phyloP scores from a whole-genome alignment of 331 rosid genomes.

The Pyrus hybrid region DNA sequence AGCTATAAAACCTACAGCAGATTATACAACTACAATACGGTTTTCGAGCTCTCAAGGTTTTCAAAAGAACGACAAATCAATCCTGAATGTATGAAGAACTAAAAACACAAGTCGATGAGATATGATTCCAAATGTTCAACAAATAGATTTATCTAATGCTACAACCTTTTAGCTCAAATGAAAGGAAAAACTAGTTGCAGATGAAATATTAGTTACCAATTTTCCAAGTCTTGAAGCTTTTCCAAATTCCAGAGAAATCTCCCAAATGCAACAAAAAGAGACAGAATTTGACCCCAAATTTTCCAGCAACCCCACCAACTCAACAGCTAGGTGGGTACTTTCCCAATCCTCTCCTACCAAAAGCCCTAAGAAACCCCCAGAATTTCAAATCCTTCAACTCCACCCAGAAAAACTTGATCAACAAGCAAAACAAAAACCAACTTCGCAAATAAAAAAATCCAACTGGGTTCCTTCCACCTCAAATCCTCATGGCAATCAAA shows the following conservation, averaged over 20 bases:
- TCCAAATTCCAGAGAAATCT: not conserved
- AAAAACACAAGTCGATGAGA: not conserved
- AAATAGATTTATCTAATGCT: not conserved
- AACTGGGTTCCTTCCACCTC: not conserved
- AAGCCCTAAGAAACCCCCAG: not conserved
- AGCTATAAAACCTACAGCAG: not conserved
- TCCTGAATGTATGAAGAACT: no score
- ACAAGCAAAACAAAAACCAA: not conserved
- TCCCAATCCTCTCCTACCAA: not conserved
- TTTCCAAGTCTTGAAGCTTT: not conserved
- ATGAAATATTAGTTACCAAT: not conserved
- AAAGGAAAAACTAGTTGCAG: not conserved
- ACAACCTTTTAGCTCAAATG: not conserved
- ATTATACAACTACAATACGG: not conserved
- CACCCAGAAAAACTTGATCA: not conserved
- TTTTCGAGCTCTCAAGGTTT: not conserved
- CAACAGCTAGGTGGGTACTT: not conserved
- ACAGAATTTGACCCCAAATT: not conserved
- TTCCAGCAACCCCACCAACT: slow-evolving; percentile 1
- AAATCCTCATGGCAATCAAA: not conserved
- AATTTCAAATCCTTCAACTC: not conserved
- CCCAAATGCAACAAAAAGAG: not conserved
- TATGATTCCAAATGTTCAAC: not conserved
- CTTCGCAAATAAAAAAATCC: not conserved
- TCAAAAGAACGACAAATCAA: not conserved